These are phyloP conservation scores for Solanum pennellii DNA, from an alignment of 257 asterid genomes.

Conservation along the genomic window DNA sequence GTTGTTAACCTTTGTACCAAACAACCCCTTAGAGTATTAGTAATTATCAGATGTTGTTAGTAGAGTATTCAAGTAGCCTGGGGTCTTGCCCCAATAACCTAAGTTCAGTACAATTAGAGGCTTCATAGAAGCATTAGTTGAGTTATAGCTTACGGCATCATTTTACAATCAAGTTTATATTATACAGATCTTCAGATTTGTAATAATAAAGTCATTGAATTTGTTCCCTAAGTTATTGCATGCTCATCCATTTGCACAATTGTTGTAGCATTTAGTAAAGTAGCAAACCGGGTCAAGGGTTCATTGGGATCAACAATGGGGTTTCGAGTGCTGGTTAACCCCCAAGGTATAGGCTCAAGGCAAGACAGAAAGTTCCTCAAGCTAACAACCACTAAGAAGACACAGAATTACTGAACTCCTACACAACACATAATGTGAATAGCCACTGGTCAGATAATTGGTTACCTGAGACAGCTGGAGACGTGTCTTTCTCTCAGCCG, in stretches of 20 bases:
- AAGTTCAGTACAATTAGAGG: too few species aligned
- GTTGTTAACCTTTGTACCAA: background rate
- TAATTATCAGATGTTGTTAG: background rate
- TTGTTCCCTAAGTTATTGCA: background rate
- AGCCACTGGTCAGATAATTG: slow-evolving; percentile 8
- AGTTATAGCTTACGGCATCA: background rate
- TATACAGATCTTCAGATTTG: background rate
- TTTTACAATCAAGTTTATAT: background rate
- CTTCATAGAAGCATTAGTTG: too few species aligned
- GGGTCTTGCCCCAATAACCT: background rate
- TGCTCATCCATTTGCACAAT: background rate
- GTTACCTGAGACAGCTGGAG: slow-evolving; percentile 87
- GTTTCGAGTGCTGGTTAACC: background rate
- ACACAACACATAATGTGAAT: background rate
- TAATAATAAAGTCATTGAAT: background rate
- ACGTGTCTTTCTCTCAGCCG: slow-evolving; percentile 93
- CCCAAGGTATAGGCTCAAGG: background rate
- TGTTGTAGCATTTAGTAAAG: background rate
- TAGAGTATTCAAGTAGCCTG: background rate
- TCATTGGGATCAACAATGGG: background rate
- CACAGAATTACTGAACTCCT: background rate
- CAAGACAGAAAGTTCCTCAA: background rate
- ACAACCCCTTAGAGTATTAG: background rate
- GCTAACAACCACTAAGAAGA: background rate
- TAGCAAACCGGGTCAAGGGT: background rate